These are phyloP conservation scores for Tylopilus felleus DNA, from an alignment of 768 basidiomycete genomes.

Conservation along the genomic window DNA sequence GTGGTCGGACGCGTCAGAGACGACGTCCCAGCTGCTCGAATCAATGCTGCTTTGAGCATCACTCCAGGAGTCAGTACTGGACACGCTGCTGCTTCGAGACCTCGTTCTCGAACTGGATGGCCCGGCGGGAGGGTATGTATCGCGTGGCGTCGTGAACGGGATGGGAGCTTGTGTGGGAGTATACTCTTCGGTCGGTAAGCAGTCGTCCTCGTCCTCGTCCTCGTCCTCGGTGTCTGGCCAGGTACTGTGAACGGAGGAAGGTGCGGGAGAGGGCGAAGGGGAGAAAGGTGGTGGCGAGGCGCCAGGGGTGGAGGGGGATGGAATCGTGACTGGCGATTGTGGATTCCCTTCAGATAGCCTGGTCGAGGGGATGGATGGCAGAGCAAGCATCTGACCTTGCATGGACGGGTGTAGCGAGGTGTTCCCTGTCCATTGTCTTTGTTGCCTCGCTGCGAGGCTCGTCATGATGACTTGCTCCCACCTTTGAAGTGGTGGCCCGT, in stretches of 20 bases:
- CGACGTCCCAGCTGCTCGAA: slow-evolving; percentile 25
- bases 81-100: slow-evolving; percentile 14
- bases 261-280: slow-evolving; percentile 15
- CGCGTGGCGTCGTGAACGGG: not conserved
- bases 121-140: not conserved
- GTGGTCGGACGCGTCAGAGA: slow-evolving; percentile 15
- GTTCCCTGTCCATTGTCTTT: not conserved
- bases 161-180: not conserved
- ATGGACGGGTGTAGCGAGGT: slow-evolving; percentile 3
- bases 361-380: slow-evolving; percentile 31
- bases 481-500: not conserved
- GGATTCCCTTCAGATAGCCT: slow-evolving; percentile 13
- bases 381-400: slow-evolving; percentile 6
- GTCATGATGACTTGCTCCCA: slow-evolving; percentile 20
- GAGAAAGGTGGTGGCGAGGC: slow-evolving; percentile 17
- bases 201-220: slow-evolving; percentile 7
- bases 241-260: slow-evolving; percentile 5
- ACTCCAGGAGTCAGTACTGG: slow-evolving; percentile 25
- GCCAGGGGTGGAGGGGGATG: slow-evolving; percentile 12
- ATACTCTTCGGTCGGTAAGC: not conserved
- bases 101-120: not conserved
- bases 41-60: slow-evolving; percentile 24
- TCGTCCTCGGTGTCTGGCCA: slow-evolving; percentile 13
- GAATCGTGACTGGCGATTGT: slow-evolving; percentile 29
- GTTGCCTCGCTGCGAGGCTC: slow-evolving; percentile 3